Conservation (phyloP, 2,329 filamentous ascomycete species). For the Curvularia eragrostidis region DNA sequence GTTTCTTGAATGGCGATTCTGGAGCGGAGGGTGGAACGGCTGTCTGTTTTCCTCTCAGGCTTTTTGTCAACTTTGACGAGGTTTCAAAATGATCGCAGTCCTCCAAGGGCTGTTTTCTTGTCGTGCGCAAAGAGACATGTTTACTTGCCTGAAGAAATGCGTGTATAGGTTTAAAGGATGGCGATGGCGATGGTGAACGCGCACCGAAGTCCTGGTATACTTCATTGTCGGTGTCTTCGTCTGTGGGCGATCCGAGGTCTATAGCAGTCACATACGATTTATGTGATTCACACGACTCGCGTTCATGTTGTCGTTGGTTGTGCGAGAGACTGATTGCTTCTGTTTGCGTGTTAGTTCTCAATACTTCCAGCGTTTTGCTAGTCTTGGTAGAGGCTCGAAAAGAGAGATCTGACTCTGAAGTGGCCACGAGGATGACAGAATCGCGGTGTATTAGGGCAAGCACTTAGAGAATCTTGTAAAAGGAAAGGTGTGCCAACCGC, state of each 20-base stretch:
- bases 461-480: background rate
- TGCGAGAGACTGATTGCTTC: slow-evolving; percentile 1
- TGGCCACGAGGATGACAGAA: background rate
- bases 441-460: background rate
- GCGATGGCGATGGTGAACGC: slow-evolving; percentile 32
- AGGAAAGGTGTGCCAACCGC: slow-evolving; percentile 19
- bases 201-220: slow-evolving; percentile 17
- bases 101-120: slow-evolving; percentile 34
- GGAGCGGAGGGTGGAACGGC: background rate
- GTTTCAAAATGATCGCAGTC: slow-evolving; percentile 24
- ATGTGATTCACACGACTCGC: slow-evolving; percentile 20
- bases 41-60: slow-evolving; percentile 33
- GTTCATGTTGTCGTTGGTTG: slow-evolving; percentile 5
- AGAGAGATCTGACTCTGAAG: background rate
- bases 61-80: slow-evolving; percentile 40
- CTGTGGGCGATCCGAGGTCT: slow-evolving; percentile 40
- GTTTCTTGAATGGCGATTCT: slow-evolving; percentile 30
- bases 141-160: slow-evolving; percentile 38
- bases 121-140: slow-evolving; percentile 21
- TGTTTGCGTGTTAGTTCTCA: slow-evolving; percentile 7
- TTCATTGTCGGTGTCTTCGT: slow-evolving; percentile 38
- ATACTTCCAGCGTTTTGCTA: background rate
- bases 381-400: background rate
- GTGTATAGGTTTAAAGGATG: slow-evolving; percentile 31
- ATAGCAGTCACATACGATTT: slow-evolving; percentile 21